Evolutionary conservation across 2,329 filamentous ascomycete genomes (phyloP).

Genomic region (Fusarium irregulare): DNA sequence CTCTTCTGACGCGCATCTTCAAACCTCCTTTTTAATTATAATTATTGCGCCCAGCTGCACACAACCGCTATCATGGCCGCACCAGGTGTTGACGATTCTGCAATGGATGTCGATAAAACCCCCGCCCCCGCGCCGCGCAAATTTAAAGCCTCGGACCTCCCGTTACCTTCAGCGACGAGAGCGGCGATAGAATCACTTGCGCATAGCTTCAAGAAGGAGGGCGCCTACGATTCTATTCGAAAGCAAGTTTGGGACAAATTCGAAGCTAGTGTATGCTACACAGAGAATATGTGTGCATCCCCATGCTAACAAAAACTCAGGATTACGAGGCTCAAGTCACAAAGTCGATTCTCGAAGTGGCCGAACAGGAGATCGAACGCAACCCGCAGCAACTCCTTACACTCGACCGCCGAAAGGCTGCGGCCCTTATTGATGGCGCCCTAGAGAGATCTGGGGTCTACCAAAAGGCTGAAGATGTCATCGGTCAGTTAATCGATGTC

Average conservation of each 20-base stretch:
- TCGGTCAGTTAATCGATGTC: conserved; percentile 75
- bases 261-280: conserved; percentile 69
- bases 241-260: conserved; percentile 83
- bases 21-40: conserved; percentile 21
- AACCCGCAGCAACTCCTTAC: conserved; percentile 78
- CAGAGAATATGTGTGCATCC: conserved; percentile 36
- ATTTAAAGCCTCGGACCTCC: conserved; percentile 80
- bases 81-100: conserved; percentile 40
- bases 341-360: conserved; percentile 74
- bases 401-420: conserved; percentile 78
- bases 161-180: conserved; percentile 77
- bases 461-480: conserved; percentile 73
- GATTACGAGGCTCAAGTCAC: conserved; percentile 76
- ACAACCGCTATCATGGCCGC: conserved; percentile 32
- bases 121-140: conserved; percentile 54
- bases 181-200: conserved; percentile 79
- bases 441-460: conserved; percentile 82
- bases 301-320: conserved; percentile 53
- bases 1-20: conserved; percentile 11
- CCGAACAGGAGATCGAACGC: conserved; percentile 78
- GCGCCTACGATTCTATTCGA: conserved; percentile 81
- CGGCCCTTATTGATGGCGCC: conserved; percentile 80
- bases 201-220: conserved; percentile 88
- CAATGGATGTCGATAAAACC: conserved; percentile 30
- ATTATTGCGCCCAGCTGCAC: conserved; percentile 7